Base-by-base conservation (phyloP, 352 stramenopile genomes). In the Pythium periplocum region DNA sequence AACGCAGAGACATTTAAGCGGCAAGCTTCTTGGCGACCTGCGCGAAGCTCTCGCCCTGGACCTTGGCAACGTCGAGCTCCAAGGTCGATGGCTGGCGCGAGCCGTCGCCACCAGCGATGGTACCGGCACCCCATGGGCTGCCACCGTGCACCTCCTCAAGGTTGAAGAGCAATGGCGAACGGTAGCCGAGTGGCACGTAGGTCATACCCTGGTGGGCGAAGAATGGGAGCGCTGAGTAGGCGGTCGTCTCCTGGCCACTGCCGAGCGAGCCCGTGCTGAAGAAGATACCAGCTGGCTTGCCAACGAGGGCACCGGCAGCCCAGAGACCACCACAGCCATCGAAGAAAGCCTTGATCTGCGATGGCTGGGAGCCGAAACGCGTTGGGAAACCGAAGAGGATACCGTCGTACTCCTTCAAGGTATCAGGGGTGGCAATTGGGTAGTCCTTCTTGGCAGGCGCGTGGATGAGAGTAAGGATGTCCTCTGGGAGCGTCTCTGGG, bases 341-440 rank as follows among this genome's bases (percentile, higher is more conserved):
- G 40, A 95, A 89, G 35, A 97, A 73, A 12, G 78, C 68, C 81
- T 96, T 96, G 36, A 98, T 71, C 71, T 98, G 91, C 12, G 91
- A 79, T 17, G 78, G 71, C 41, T 86, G 39, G 51, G 80, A 81
- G 61, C 87, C 87, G 57, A 89, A 96, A 33, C 87, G 78, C 37
- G 85, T 94, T 17, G 78, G 75, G 55, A 96, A 63, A 44, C 87
- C 88, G 55, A 96, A 97, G 35, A 96, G 54, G 55, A 96, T 67
- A 38, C 84, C 86, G 56, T 96, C 86, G 26, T 63, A 64, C 42
- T 85, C 71, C 12, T 52, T 48, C 43, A 95, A 65, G 34, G 78
- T 63, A 7, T 78, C 71, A 1, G 78, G 51, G 12, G 69, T 75
- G 31, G 79, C 74, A 17, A 90, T 54, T 42, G 79, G 78, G 63